Evolutionary conservation across 805 yeast genomes (phyloP).

Genomic region (Ogataea methanolica): DNA sequence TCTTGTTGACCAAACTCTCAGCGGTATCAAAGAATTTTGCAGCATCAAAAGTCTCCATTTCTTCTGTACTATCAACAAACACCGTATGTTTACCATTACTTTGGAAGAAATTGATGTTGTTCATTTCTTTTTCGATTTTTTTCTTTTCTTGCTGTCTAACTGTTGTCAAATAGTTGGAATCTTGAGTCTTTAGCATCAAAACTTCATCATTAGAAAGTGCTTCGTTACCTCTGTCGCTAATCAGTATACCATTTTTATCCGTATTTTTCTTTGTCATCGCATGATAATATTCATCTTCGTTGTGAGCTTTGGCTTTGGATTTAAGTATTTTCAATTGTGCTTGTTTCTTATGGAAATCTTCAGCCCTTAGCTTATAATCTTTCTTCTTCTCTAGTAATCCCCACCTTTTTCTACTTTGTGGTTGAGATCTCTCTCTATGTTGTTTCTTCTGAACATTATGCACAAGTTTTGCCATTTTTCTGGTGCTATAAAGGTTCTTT

Average conservation of each 20-base stretch:
- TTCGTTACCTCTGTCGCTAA: slow-evolving; percentile 62
- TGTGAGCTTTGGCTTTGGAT: slow-evolving; percentile 65
- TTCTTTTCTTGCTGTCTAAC: slow-evolving; percentile 63
- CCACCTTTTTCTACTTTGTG: slow-evolving; percentile 61
- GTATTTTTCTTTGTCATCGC: slow-evolving; percentile 75
- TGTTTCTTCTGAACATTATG: slow-evolving; percentile 95
- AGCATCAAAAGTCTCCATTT: slow-evolving; percentile 56
- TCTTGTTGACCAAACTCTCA: slow-evolving; percentile 49
- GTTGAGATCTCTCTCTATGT: slow-evolving; percentile 91
- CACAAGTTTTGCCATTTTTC: slow-evolving; percentile 65
- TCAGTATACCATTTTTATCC: slow-evolving; percentile 63
- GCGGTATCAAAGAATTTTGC: slow-evolving; percentile 70
- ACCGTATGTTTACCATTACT: slow-evolving; percentile 78
- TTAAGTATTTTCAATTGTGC: slow-evolving; percentile 67
- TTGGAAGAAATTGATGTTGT: slow-evolving; percentile 41
- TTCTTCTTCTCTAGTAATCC: slow-evolving; percentile 94
- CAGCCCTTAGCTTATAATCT: slow-evolving; percentile 60
- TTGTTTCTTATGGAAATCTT: slow-evolving; percentile 54
- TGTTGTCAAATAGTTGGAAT: slow-evolving; percentile 78
- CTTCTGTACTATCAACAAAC: slow-evolving; percentile 64
- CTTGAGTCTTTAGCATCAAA: slow-evolving; percentile 84
- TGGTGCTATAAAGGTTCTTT: no score
- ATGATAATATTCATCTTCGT: slow-evolving; percentile 96
- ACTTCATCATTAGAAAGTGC: slow-evolving; percentile 68
- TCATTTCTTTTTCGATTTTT: slow-evolving; percentile 55